phyloP scores from a whole-genome alignment of 139 green algal genomes.

The Coelastrella sp. region DNA sequence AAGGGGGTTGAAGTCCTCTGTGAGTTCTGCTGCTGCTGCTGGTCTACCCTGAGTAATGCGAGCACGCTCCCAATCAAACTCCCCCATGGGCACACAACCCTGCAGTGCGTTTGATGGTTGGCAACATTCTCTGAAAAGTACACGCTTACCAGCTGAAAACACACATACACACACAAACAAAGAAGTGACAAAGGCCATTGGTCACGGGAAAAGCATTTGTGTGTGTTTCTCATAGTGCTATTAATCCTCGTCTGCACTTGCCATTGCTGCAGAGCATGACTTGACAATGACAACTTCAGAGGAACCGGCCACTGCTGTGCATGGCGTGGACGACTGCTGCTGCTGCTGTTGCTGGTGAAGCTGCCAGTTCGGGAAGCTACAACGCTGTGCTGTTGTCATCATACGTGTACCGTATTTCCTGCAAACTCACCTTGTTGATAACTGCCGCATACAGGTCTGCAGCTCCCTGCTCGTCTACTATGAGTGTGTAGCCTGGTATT shows the following conservation, averaged over 20 bases:
- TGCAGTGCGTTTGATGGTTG: too few species aligned
- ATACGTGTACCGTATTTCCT: background rate
- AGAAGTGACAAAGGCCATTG: too few species aligned
- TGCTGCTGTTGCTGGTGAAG: background rate
- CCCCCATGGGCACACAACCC: conserved; percentile 79
- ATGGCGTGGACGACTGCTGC: too few species aligned
- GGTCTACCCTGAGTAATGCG: conserved; percentile 76
- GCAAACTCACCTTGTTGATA: conserved; percentile 57
- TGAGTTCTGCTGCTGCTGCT: conserved; percentile 71
- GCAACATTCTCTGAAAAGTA: too few species aligned
- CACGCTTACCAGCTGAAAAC: background rate
- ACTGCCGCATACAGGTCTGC: conserved; percentile 76
- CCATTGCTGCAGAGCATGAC: too few species aligned
- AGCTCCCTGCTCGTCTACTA: conserved; percentile 73
- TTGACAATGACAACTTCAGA: too few species aligned
- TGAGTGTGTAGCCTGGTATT: conserved; percentile 76
- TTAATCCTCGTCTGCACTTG: too few species aligned
- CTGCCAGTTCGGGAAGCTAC: background rate
- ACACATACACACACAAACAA: background rate
- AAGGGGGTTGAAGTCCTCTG: conserved; percentile 73
- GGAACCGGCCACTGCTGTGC: too few species aligned
- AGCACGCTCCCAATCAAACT: conserved; percentile 76
- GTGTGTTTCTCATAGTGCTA: too few species aligned
- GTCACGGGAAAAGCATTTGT: too few species aligned
- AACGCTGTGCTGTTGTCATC: too few species aligned